Conservation (phyloP, 1,284 basidiomycete genomes). For the Irpex rosettiformis region DNA sequence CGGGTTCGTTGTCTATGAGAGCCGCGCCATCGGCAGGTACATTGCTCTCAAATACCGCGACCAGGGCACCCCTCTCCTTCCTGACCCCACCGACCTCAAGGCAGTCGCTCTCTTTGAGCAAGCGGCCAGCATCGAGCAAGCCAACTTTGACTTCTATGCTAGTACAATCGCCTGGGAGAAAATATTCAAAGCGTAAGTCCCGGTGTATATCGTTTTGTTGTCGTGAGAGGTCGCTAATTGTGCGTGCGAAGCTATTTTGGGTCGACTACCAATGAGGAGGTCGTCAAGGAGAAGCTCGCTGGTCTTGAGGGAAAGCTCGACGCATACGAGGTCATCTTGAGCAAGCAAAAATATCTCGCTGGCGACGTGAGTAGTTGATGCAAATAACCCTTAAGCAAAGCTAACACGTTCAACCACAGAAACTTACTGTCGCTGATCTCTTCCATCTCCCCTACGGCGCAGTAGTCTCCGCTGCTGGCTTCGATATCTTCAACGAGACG, state of each 20-base stretch:
- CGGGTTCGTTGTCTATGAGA: conserved; percentile 45
- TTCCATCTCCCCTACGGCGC: conserved; percentile 47
- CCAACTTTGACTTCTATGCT: conserved; percentile 48
- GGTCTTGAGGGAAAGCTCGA: conserved; percentile 36
- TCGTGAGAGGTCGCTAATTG: background rate
- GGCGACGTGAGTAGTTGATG: conserved; percentile 40
- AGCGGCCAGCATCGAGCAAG: conserved; percentile 48
- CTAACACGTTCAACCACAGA: too few species aligned
- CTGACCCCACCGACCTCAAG: conserved; percentile 27
- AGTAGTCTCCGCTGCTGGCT: conserved; percentile 19
- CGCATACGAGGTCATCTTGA: conserved; percentile 43
- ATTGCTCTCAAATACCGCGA: conserved; percentile 40
- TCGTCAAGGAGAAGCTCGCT: conserved; percentile 11
- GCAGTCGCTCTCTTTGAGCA: conserved; percentile 50
- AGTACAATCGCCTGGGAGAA: conserved; percentile 38
- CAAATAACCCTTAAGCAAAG: too few species aligned
- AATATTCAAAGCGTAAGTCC: conserved; percentile 41
- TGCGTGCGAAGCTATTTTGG: conserved; percentile 6
- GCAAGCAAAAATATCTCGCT: conserved; percentile 43
- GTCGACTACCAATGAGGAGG: conserved; percentile 9
- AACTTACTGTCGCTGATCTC: conserved; percentile 47
- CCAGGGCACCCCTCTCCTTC: conserved; percentile 33
- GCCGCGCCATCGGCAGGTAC: conserved; percentile 51
- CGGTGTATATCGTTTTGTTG: background rate
- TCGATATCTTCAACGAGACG: conserved; percentile 19